A percentile compares a stretch with the other conserved stretches of the same genome.
Evolutionary conservation across 495 filamentous ascomycete species (phyloP).

Genomic region (Pyrenopolyporus hunteri): DNA sequence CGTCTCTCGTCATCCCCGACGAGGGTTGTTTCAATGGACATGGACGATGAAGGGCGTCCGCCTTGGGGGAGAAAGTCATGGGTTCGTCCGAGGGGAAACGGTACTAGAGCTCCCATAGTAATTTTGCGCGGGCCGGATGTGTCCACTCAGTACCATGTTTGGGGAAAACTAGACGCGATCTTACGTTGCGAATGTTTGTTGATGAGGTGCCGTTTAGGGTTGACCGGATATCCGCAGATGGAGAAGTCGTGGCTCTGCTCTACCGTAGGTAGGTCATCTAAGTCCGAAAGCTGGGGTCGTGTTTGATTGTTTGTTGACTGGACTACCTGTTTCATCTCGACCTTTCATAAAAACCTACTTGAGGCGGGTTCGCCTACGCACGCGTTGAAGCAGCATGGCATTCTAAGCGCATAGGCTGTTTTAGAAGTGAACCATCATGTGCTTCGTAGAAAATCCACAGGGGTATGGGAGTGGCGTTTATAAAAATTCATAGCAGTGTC

Average conservation of each 20-base stretch:
- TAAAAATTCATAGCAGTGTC: constrained; percentile 11
- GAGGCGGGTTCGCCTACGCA: neutral
- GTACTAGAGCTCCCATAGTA: constrained; percentile 20
- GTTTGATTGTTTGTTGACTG: constrained; percentile 26
- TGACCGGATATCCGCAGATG: constrained; percentile 36
- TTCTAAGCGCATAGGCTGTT: constrained; percentile 27
- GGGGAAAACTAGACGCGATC: constrained; percentile 14
- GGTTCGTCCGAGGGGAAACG: constrained; percentile 35
- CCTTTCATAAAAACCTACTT: constrained; percentile 33
- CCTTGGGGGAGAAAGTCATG: constrained; percentile 19
- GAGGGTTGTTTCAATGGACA: constrained; percentile 34
- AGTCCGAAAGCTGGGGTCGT: constrained; percentile 11
- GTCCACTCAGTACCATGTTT: constrained; percentile 32
- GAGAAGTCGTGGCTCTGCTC: neutral
- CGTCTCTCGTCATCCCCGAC: constrained; percentile 46
- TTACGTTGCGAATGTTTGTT: constrained; percentile 21
- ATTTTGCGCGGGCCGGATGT: constrained; percentile 19
- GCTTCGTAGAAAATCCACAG: neutral
- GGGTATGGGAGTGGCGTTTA: constrained; percentile 14
- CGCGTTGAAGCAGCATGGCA: constrained; percentile 17
- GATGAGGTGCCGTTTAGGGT: constrained; percentile 18
- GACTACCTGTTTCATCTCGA: constrained; percentile 24
- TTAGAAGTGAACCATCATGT: constrained; percentile 27
- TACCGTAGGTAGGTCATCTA: too few species aligned
- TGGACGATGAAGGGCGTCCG: constrained; percentile 34